Evolutionary conservation across 768 basidiomycete genomes (phyloP), one percentile per base, ranked within the genome.

Genomic region (Multifurca ochricompacta): DNA sequence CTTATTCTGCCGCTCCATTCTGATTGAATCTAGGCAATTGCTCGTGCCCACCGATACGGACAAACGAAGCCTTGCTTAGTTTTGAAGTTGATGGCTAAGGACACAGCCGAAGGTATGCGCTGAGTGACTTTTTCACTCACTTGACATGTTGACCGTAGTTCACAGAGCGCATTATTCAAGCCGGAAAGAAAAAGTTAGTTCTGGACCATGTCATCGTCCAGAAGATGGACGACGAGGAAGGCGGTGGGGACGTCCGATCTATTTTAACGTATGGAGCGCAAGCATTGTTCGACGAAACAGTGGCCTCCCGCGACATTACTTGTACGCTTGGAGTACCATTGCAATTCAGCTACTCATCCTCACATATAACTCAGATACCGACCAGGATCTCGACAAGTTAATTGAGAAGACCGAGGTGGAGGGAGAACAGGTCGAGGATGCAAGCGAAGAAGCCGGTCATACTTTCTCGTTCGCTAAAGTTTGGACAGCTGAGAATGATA

Each of bases 171-270:
- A 97, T 96, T 62, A 77, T 95, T 69, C 84, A 91, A 69, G 80
- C 83, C 23, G 91, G 90, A n/a, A 95, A 95, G 73, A 91, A 90
- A 75, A 97, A 97, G 68, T 78, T 97, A 27, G 85, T 91, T 13
- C 74, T 97, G 8, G 93, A 97, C 62, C 94, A 97, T 70, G 74
- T 97, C 14, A 94, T 97, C 60, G 94, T 97, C 19, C 89, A 96
- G 69, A 91, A 91, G 66, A 92, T 95, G 86, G 90, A 92, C 59
- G 87, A 91, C 51, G 80, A 79, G 44, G 88, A 87, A 41, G 82
- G 81, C 32, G 79, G 73, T 7, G 74, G 82, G 41, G 87, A 87
- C 62, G 75, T 97, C n/a, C 81, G 86, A 64, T 89, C 87, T 2
- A 91, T 96, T 56, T 77, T 97, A 14, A 86, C 88, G 10, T 91